Conservation (phyloP, 345 rosid species). For the Gossypium anomalum region DNA sequence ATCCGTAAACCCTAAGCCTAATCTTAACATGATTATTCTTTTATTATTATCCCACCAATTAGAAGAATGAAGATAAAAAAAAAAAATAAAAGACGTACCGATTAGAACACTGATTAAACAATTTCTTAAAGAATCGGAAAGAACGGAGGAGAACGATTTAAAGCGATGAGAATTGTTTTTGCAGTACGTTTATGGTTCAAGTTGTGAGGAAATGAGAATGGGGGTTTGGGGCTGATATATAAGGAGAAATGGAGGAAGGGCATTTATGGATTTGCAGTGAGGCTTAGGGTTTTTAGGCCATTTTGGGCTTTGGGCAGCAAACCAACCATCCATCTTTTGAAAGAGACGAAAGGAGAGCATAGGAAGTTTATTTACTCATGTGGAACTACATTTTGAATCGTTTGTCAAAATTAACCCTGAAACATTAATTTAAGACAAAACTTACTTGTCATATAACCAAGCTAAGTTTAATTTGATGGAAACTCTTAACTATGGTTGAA, state of each 20-base stretch:
- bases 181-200: background rate
- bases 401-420: too few species aligned
- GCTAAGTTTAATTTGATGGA: too few species aligned
- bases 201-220: background rate
- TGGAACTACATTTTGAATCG: too few species aligned
- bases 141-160: background rate
- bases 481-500: too few species aligned
- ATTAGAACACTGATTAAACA: slow-evolving; percentile 41
- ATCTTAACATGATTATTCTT: slow-evolving; percentile 21
- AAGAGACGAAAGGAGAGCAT: background rate
- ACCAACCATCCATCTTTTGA: background rate
- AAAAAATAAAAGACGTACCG: slow-evolving; percentile 40
- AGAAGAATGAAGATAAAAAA: background rate
- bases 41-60: background rate
- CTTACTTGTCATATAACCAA: too few species aligned
- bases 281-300: slow-evolving; percentile 1
- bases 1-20: slow-evolving; percentile 27
- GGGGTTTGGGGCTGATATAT: too few species aligned
- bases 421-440: too few species aligned
- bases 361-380: too few species aligned
- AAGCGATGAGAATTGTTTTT: background rate
- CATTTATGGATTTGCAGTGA: slow-evolving; percentile 1
- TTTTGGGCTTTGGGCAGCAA: background rate
- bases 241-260: background rate
- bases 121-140: slow-evolving; percentile 34